Evolutionary conservation across 2,329 filamentous ascomycete species (phyloP).

Genomic region (Colletotrichum ledebouriae): DNA sequence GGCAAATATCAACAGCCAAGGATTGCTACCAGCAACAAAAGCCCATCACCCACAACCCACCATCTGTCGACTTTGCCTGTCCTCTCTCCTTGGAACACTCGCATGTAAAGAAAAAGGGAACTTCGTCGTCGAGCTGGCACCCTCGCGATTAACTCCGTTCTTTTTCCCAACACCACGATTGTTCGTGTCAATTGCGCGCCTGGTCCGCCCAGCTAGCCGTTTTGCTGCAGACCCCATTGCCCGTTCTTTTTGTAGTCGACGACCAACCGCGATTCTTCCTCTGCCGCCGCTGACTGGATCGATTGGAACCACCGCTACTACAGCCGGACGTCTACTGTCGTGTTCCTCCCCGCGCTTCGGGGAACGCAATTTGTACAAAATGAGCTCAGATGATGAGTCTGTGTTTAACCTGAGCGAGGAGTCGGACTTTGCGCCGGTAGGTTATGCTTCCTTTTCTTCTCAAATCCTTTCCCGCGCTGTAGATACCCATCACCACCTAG

Average conservation of each 20-base stretch:
- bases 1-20: slow-evolving; percentile 43
- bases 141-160: slow-evolving; percentile 31
- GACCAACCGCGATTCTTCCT: slow-evolving; percentile 4
- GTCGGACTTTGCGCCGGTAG: slow-evolving; percentile 57
- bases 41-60: slow-evolving; percentile 25
- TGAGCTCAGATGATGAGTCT: slow-evolving; percentile 69
- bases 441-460: slow-evolving; percentile 42
- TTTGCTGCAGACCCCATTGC: slow-evolving; percentile 17
- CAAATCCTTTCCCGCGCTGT: slow-evolving; percentile 14
- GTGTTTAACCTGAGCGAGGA: slow-evolving; percentile 56
- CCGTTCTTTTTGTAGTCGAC: slow-evolving; percentile 12
- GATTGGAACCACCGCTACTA: slow-evolving; percentile 1
- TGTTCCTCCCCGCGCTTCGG: slow-evolving; percentile 30
- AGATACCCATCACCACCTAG: not conserved
- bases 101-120: slow-evolving; percentile 32
- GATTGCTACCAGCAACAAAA: slow-evolving; percentile 44
- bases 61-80: slow-evolving; percentile 9
- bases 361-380: slow-evolving; percentile 50
- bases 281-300: slow-evolving; percentile 13
- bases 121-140: slow-evolving; percentile 36
- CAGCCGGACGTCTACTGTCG: slow-evolving; percentile 22
- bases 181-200: slow-evolving; percentile 39
- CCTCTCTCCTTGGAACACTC: slow-evolving; percentile 20
- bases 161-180: slow-evolving; percentile 22
- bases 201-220: slow-evolving; percentile 40